A percentile compares a stretch with the other conserved stretches of the same genome.
Evolutionary conservation across 805 yeast species (phyloP).

Genomic region (Ogataea trehaloabstinens): DNA sequence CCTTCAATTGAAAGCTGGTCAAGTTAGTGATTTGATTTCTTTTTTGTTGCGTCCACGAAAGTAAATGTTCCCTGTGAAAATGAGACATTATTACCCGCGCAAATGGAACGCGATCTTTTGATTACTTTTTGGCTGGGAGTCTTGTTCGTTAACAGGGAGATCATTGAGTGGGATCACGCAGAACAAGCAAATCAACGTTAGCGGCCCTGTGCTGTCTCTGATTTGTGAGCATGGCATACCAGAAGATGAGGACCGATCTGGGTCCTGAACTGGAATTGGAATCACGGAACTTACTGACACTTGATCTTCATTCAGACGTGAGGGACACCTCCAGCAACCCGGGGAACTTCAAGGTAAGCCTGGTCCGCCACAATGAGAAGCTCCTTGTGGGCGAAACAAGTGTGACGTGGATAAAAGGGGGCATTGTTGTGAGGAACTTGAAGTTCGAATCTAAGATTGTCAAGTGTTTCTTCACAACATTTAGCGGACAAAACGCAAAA

Average conservation of each 20-base stretch:
- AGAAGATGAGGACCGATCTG: constrained; percentile 9
- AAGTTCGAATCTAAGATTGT: constrained; percentile 50
- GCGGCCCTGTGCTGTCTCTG: too few relatives aligned
- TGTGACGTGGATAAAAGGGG: constrained; percentile 51
- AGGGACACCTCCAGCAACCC: constrained; percentile 12
- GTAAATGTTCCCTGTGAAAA: too few relatives aligned
- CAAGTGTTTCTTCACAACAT: constrained; percentile 60
- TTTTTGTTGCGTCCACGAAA: too few relatives aligned
- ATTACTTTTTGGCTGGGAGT: neutral
- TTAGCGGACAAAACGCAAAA: constrained; percentile 31
- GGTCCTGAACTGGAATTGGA: constrained; percentile 15
- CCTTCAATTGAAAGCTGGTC: too few relatives aligned
- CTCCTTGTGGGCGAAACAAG: constrained; percentile 30
- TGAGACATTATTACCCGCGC: too few relatives aligned
- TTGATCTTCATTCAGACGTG: constrained; percentile 22
- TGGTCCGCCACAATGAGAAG: constrained; percentile 22
- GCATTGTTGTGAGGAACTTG: constrained; percentile 46
- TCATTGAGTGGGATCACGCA: too few relatives aligned
- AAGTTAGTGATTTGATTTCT: too few relatives aligned
- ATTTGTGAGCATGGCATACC: too few relatives aligned
- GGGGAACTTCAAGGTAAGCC: constrained; percentile 14
- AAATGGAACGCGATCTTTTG: constrained; percentile 2
- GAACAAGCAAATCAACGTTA: too few relatives aligned
- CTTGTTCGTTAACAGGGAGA: too few relatives aligned
- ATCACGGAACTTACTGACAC: constrained; percentile 15